A percentile compares a stretch with the other conserved stretches of the same genome.
Evolutionary conservation across 306 rosid genomes (phyloP).

Genomic region (Sesbania bispinosa): DNA sequence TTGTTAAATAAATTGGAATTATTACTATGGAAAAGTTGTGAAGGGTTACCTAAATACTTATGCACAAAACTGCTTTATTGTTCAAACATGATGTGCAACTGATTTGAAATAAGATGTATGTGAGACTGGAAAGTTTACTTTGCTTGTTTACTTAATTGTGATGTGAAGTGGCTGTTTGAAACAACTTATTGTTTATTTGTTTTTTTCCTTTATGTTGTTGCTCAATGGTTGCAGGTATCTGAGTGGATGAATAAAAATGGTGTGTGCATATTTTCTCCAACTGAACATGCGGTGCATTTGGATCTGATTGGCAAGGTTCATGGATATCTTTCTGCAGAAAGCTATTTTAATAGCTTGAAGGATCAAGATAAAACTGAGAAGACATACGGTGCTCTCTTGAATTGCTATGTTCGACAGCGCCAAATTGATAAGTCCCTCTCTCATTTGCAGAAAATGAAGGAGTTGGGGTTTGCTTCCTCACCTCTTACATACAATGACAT

Average conservation of each 20-base stretch:
- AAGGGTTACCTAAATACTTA: background rate
- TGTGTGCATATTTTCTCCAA: constrained; percentile 61
- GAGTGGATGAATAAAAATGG: constrained; percentile 81
- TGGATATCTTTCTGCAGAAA: constrained; percentile 58
- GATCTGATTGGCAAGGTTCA: constrained; percentile 73
- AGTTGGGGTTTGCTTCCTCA: constrained; percentile 62
- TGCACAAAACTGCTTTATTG: background rate
- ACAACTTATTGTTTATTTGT: background rate
- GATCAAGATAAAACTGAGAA: constrained; percentile 47
- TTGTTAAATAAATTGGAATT: background rate
- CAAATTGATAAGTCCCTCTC: constrained; percentile 53
- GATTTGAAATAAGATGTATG: background rate
- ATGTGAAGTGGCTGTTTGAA: background rate
- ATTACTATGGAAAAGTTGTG: background rate
- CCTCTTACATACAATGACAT: constrained; percentile 69
- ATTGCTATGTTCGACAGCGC: constrained; percentile 76
- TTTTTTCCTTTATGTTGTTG: background rate
- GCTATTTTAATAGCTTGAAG: constrained; percentile 53
- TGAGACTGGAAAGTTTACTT: background rate
- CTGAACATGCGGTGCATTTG: constrained; percentile 80
- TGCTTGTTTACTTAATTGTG: background rate
- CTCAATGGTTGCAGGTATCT: constrained; percentile 55
- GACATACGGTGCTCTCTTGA: constrained; percentile 81
- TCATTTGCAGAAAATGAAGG: constrained; percentile 74
- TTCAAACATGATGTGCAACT: background rate